Percentiles rank a stretch among this genome's conserved stretches.
Evolutionary conservation across 805 yeast genomes (phyloP).

Genomic region (Saturnispora dispora): DNA sequence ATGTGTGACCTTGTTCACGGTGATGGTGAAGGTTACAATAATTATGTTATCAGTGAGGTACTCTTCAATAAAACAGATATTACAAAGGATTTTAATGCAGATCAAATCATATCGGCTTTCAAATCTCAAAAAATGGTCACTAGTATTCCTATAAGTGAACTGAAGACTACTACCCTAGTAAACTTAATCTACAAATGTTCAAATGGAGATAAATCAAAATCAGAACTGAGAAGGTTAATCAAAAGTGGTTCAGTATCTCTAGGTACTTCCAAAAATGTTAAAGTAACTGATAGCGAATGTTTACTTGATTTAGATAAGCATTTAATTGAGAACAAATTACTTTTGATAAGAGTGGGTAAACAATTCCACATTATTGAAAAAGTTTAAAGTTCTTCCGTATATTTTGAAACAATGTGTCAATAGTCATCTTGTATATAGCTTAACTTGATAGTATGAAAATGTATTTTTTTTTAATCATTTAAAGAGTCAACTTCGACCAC

Average conservation of each 20-base stretch:
- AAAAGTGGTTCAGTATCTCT: conserved; percentile 64
- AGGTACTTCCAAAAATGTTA: conserved; percentile 46
- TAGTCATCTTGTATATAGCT: not conserved
- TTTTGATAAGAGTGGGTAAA: conserved; percentile 71
- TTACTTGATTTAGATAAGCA: conserved; percentile 36
- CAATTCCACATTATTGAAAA: conserved; percentile 50
- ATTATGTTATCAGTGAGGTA: conserved; percentile 57
- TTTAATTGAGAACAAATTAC: conserved; percentile 48
- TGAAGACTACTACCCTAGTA: conserved; percentile 34
- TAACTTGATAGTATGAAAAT: not conserved
- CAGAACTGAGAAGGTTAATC: conserved; percentile 38
- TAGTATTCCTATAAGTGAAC: conserved; percentile 26
- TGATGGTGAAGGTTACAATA: conserved; percentile 57
- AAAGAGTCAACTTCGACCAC: conserved; percentile 31
- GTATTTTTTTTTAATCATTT: not conserved
- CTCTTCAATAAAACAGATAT: conserved; percentile 34
- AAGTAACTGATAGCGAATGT: conserved; percentile 41
- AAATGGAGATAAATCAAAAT: conserved; percentile 36
- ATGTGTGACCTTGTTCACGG: conserved; percentile 88
- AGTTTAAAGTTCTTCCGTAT: not conserved
- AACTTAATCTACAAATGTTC: conserved; percentile 41
- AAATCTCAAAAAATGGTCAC: conserved; percentile 46
- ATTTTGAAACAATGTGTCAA: not conserved
- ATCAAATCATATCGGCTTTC: conserved; percentile 47
- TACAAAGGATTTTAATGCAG: conserved; percentile 34